phyloP scores from a whole-genome alignment of 1,139 yeast species.

The Candida albicans region DNA sequence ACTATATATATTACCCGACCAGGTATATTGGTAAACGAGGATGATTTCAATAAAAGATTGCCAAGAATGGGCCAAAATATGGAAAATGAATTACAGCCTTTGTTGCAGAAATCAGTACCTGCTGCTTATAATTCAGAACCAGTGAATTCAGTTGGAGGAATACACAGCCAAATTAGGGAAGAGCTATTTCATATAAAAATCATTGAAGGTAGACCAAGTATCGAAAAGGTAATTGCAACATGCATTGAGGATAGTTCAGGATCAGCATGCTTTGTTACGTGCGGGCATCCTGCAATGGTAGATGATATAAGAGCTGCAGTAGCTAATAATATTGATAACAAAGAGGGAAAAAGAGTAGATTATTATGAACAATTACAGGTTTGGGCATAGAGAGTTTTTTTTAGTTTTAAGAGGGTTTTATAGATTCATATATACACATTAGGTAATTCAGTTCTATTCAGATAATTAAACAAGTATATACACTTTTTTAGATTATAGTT shows the following conservation, averaged over 20 bases:
- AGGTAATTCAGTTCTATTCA: too few relatives aligned
- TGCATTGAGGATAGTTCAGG: conserved; percentile 39
- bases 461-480: too few relatives aligned
- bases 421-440: too few relatives aligned
- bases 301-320: conserved; percentile 47
- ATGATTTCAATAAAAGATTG: conserved; percentile 3
- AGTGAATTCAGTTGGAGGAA: neutral
- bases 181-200: conserved; percentile 34
- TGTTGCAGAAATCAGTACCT: neutral
- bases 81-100: conserved; percentile 1
- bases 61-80: neutral
- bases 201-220: conserved; percentile 47
- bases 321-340: conserved; percentile 26
- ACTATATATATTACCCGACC: conserved; percentile 49
- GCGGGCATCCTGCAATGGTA: conserved; percentile 51
- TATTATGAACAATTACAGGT: conserved; percentile 48
- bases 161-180: neutral
- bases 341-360: conserved; percentile 40
- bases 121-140: conserved; percentile 11
- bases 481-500: too few relatives aligned
- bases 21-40: conserved; percentile 1
- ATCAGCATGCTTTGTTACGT: conserved; percentile 45
- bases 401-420: too few relatives aligned
- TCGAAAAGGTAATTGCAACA: conserved; percentile 33
- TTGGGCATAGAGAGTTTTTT: conserved; percentile 30